Percentiles rank a stretch among this genome's conserved stretches.
phyloP scores from a whole-genome alignment of 2,329 filamentous ascomycete species.

The Fusarium globosum region DNA sequence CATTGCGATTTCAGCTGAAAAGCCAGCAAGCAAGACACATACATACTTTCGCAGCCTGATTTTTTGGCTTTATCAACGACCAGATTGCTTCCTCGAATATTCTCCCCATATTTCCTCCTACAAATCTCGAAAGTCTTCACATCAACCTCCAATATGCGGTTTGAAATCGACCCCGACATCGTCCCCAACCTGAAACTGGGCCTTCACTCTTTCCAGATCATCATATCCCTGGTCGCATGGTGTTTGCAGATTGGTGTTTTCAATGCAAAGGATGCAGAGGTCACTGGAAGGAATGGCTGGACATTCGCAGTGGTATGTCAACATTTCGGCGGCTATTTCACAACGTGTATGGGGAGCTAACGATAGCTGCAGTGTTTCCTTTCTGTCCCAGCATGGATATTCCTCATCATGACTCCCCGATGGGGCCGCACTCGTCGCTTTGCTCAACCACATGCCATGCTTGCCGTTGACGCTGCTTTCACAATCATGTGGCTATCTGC shows the following conservation, averaged over 20 bases:
- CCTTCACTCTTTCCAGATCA: conserved; percentile 66
- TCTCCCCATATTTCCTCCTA: not conserved
- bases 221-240: conserved; percentile 67
- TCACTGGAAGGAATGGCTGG: conserved; percentile 71
- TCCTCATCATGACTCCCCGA: conserved; percentile 72
- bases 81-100: not conserved
- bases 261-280: conserved; percentile 56
- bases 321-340: not conserved
- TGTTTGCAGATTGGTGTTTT: conserved; percentile 71
- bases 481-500: conserved; percentile 73
- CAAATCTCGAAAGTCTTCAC: not conserved
- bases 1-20: conserved; percentile 36
- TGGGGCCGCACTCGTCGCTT: conserved; percentile 70
- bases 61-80: not conserved
- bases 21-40: conserved; percentile 26
- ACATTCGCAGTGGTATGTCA: conserved; percentile 70
- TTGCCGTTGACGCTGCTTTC: conserved; percentile 67
- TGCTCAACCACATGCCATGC: conserved; percentile 71
- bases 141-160: conserved; percentile 51
- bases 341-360: conserved; percentile 4
- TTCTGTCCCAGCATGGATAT: conserved; percentile 72
- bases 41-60: conserved; percentile 10
- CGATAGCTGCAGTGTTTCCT: conserved; percentile 69
- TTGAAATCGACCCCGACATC: conserved; percentile 65
- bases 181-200: conserved; percentile 67